A percentile compares a stretch with the other conserved stretches of the same genome.
Conservation (phyloP, 2,329 filamentous ascomycete species). For the Aspergillus sojae region DNA sequence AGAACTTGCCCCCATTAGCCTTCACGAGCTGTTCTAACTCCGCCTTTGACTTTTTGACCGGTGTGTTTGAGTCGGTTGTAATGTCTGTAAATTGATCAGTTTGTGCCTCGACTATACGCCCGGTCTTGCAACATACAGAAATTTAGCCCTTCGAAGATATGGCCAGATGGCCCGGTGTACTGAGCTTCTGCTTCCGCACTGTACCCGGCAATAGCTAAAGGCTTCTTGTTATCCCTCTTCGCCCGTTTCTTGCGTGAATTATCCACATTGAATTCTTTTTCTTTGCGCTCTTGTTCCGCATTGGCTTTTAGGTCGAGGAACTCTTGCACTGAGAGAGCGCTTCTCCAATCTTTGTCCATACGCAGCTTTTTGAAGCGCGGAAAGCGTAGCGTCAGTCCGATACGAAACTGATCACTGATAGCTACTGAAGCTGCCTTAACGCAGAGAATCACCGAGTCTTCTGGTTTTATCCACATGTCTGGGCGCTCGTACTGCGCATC, state of each 20-base stretch:
- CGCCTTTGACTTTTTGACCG: conserved; percentile 72
- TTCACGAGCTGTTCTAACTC: conserved; percentile 83
- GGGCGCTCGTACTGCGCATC: conserved; percentile 76
- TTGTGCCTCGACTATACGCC: neutral
- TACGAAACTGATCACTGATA: conserved; percentile 75
- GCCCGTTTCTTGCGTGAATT: conserved; percentile 65
- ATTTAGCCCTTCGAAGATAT: conserved; percentile 72
- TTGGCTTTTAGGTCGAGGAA: conserved; percentile 72
- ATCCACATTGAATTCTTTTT: conserved; percentile 75
- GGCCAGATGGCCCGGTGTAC: conserved; percentile 61
- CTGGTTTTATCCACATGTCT: conserved; percentile 90
- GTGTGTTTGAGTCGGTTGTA: conserved; percentile 72
- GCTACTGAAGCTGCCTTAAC: conserved; percentile 84
- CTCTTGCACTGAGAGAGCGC: conserved; percentile 74
- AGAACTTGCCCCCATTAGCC: conserved; percentile 76
- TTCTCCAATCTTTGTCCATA: conserved; percentile 81
- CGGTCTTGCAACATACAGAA: conserved; percentile 60
- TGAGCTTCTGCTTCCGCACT: conserved; percentile 53
- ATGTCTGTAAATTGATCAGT: conserved; percentile 52
- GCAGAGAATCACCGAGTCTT: conserved; percentile 82
- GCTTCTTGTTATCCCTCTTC: conserved; percentile 63
- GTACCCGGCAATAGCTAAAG: conserved; percentile 73
- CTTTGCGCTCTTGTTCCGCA: conserved; percentile 70
- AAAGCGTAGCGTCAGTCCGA: conserved; percentile 79
- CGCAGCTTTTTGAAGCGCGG: conserved; percentile 83